Percentiles rank a stretch among this genome's conserved stretches.
Conservation (phyloP, 805 yeast genomes). For the Metschnikowia proteae region DNA sequence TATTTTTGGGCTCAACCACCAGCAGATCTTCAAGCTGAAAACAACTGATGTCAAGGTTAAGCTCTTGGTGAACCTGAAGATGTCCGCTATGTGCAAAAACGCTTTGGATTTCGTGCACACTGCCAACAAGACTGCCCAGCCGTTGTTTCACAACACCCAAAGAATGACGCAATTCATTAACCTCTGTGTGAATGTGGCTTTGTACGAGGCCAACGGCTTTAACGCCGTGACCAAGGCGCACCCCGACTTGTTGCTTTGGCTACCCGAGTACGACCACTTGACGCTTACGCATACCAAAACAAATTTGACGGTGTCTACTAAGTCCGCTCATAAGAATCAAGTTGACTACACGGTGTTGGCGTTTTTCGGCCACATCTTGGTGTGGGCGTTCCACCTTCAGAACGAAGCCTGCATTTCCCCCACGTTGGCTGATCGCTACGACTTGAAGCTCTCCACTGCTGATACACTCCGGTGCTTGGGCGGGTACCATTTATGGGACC, state of each 20-base stretch:
- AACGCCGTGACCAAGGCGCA: slow-evolving; percentile 22
- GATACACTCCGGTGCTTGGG: slow-evolving; percentile 27
- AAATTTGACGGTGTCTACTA: slow-evolving; percentile 32
- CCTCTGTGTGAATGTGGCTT: slow-evolving; percentile 33
- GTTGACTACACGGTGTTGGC: slow-evolving; percentile 38
- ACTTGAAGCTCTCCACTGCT: slow-evolving; percentile 17
- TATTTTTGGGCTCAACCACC: slow-evolving; percentile 35
- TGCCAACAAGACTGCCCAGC: slow-evolving; percentile 18
- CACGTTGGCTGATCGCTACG: slow-evolving; percentile 18
- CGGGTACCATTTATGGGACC: slow-evolving; percentile 41
- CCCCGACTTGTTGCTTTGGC: slow-evolving; percentile 26
- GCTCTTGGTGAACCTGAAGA: slow-evolving; percentile 31
- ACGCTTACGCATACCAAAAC: slow-evolving; percentile 32
- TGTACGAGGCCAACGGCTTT: slow-evolving; percentile 35
- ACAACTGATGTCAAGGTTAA: slow-evolving; percentile 37
- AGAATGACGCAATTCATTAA: slow-evolving; percentile 23
- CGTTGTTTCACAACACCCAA: slow-evolving; percentile 21
- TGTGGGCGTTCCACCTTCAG: slow-evolving; percentile 35
- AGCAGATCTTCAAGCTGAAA: slow-evolving; percentile 31
- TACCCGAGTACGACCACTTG: slow-evolving; percentile 30
- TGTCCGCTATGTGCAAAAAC: slow-evolving; percentile 28
- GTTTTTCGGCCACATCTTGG: slow-evolving; percentile 35
- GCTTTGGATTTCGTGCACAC: slow-evolving; percentile 25
- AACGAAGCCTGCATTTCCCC: slow-evolving; percentile 4
- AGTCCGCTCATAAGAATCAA: slow-evolving; percentile 30